Conservation (phyloP, 108 stramenopile genomes). For the Ochromonas danica region DNA sequence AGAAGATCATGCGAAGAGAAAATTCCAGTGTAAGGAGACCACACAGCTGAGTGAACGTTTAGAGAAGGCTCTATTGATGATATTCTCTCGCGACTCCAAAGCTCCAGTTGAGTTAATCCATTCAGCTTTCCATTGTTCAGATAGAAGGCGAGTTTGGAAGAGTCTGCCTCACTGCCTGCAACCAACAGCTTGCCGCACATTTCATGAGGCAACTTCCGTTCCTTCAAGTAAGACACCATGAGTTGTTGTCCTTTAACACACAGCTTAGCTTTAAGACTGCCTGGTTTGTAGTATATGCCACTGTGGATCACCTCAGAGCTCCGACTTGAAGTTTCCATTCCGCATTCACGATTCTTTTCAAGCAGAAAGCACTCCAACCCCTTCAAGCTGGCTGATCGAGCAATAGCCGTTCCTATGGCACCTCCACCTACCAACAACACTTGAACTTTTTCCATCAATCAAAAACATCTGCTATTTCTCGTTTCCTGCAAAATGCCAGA, state of each 20-base stretch:
- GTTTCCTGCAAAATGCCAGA: too few species aligned
- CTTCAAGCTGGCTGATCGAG: background rate
- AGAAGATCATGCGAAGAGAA: background rate
- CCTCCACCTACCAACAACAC: background rate
- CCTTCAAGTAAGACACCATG: conserved; percentile 43
- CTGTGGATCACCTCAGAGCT: conserved; percentile 45
- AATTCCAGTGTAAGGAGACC: conserved; percentile 31
- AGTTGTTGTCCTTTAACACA: conserved; percentile 40
- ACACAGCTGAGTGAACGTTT: too few species aligned
- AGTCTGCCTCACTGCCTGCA: background rate
- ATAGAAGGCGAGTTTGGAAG: too few species aligned
- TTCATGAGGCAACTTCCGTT: conserved; percentile 31
- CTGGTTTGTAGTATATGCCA: conserved; percentile 47
- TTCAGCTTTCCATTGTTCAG: too few species aligned
- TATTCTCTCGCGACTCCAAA: too few species aligned
- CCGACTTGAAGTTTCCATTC: conserved; percentile 40
- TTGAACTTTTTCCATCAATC: background rate
- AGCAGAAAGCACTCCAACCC: conserved; percentile 20
- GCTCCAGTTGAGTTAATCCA: too few species aligned
- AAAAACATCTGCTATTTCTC: background rate
- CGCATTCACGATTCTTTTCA: conserved; percentile 24
- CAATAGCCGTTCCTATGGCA: background rate
- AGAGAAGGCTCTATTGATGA: too few species aligned
- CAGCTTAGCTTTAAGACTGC: conserved; percentile 39
- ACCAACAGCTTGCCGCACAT: background rate